These are phyloP conservation scores for Botrytis pseudocinerea DNA, from an alignment of 2,329 filamentous ascomycete species.

Conservation along the genomic window DNA sequence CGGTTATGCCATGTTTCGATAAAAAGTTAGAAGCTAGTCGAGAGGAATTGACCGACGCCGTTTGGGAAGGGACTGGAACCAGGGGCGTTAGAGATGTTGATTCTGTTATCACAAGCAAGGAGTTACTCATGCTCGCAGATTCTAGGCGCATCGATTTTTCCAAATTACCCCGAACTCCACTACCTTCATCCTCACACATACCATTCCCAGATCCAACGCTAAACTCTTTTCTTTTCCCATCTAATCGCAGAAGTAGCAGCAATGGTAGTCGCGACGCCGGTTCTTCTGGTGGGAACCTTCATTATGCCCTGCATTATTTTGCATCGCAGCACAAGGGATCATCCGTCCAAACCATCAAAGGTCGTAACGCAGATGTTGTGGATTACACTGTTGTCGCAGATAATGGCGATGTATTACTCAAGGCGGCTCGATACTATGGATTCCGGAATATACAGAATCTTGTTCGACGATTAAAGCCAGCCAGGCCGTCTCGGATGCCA, in stretches of 20 bases:
- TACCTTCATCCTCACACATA: conserved; percentile 48
- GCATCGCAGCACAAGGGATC: conserved; percentile 71
- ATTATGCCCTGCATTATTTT: conserved; percentile 78
- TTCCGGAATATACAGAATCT: conserved; percentile 99
- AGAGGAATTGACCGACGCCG: conserved; percentile 81
- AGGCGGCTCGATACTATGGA: conserved; percentile 89
- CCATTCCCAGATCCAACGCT: conserved; percentile 74
- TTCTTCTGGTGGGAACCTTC: conserved; percentile 84
- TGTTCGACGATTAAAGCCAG: conserved; percentile 85
- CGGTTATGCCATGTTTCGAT: conserved; percentile 98
- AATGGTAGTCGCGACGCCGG: conserved; percentile 60
- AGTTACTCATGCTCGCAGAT: conserved; percentile 85
- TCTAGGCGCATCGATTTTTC: conserved; percentile 78
- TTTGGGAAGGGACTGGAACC: conserved; percentile 61
- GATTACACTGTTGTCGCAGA: conserved; percentile 72
- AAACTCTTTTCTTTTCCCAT: conserved; percentile 72
- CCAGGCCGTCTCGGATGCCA: conserved; percentile 74
- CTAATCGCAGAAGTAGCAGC: conserved; percentile 44
- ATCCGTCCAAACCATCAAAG: conserved; percentile 67
- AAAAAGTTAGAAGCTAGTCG: conserved; percentile 97
- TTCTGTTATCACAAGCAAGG: conserved; percentile 95
- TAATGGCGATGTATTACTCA: conserved; percentile 63
- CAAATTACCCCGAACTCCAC: conserved; percentile 60
- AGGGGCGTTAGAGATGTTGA: conserved; percentile 81
- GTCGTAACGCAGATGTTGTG: conserved; percentile 86